These are phyloP conservation scores for Cercophora newfieldiana DNA, from an alignment of 495 filamentous ascomycete genomes.

Conservation along the genomic window DNA sequence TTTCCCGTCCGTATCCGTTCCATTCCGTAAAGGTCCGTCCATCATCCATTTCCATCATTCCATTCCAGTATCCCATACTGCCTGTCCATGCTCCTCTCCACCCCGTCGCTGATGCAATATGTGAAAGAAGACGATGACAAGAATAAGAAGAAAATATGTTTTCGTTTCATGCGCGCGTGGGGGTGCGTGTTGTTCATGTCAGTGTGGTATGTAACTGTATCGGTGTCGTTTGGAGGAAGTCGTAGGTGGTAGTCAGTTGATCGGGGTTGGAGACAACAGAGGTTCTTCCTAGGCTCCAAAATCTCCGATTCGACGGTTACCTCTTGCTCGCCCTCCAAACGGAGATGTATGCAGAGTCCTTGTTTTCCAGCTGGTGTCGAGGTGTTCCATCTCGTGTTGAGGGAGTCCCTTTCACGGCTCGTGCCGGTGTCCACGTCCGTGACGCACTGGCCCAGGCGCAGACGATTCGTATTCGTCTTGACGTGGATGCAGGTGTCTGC, in stretches of 20 bases:
- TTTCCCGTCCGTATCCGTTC: neutral
- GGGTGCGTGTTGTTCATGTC: neutral
- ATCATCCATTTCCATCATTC: neutral
- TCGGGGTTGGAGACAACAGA: no score
- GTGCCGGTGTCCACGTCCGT: neutral
- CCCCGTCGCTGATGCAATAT: conserved; percentile 1
- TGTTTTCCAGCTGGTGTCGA: no score
- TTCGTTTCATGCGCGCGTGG: neutral
- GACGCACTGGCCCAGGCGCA: conserved; percentile 12
- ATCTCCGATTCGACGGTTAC: no score
- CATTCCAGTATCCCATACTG: neutral
- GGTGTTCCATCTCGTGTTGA: no score
- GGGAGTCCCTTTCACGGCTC: neutral
- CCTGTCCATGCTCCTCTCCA: neutral
- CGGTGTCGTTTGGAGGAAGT: no score
- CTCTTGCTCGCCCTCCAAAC: no score
- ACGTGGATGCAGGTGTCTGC: conserved; percentile 42
- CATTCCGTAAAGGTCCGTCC: neutral
- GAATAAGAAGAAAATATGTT: neutral
- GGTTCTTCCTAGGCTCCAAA: no score
- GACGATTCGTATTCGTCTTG: conserved; percentile 27
- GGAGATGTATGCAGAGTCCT: no score
- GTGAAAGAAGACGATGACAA: neutral
- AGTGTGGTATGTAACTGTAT: no score
- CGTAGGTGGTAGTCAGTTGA: no score